A percentile compares a stretch with the other conserved stretches of the same genome.
Evolutionary conservation across 352 stramenopile species (phyloP).

Genomic region (Globisporangium recalcitrans): DNA sequence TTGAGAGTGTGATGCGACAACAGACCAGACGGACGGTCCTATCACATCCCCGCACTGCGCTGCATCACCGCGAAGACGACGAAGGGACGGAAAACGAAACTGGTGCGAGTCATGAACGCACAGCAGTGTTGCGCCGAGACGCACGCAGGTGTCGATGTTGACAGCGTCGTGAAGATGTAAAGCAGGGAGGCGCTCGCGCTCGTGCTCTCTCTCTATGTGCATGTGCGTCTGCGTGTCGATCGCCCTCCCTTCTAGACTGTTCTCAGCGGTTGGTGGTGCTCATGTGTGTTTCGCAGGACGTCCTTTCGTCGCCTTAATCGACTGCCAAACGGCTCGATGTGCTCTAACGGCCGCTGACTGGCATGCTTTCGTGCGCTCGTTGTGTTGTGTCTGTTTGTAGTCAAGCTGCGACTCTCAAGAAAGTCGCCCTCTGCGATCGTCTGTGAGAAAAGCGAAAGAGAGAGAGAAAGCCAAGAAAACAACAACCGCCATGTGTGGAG

Average conservation of each 20-base stretch:
- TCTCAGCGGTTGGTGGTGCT: not conserved
- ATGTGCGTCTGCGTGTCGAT: not conserved
- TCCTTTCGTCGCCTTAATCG: not conserved
- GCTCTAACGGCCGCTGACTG: not conserved
- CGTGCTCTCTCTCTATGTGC: not conserved
- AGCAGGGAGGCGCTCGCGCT: too few relatives aligned
- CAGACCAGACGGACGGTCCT: not conserved
- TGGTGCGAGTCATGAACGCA: not conserved
- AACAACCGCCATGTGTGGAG: too few relatives aligned
- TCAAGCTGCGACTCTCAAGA: too few relatives aligned
- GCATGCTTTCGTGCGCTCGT: too few relatives aligned
- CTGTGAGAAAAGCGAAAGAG: too few relatives aligned
- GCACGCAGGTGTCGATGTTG: not conserved
- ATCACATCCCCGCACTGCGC: slow-evolving; percentile 3
- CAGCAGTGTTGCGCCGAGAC: not conserved
- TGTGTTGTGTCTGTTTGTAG: too few relatives aligned
- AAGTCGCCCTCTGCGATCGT: too few relatives aligned
- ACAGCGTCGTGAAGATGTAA: not conserved
- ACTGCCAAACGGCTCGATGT: not conserved
- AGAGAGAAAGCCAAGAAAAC: too few relatives aligned
- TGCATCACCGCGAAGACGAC: not conserved
- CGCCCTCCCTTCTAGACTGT: not conserved
- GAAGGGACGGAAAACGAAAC: not conserved
- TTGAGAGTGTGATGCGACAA: slow-evolving; percentile 4
- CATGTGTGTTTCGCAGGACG: not conserved